Conservation (phyloP, 148 eudicot species). For the Fagopyrum tataricum region DNA sequence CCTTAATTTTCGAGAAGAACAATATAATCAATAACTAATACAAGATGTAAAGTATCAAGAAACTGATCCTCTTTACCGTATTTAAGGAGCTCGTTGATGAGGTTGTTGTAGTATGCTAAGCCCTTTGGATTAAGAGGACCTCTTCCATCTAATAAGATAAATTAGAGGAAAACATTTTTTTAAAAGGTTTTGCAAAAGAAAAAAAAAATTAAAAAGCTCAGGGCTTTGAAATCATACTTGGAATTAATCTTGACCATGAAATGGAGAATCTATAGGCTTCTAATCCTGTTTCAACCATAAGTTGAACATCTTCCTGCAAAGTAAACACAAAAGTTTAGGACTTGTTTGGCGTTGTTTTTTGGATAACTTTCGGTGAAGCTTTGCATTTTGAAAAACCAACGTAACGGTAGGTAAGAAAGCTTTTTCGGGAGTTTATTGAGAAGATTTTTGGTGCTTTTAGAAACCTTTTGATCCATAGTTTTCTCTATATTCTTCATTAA, state of each 20-base stretch:
- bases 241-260: slow-evolving; percentile 52
- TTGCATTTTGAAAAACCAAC: too few relatives aligned
- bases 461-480: too few relatives aligned
- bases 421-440: too few relatives aligned
- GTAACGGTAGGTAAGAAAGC: too few relatives aligned
- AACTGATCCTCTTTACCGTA: slow-evolving; percentile 26
- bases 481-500: too few relatives aligned
- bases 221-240: slow-evolving; percentile 20
- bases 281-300: slow-evolving; percentile 39
- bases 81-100: slow-evolving; percentile 39
- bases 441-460: too few relatives aligned
- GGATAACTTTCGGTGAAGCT: too few relatives aligned
- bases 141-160: slow-evolving; percentile 37
- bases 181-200: neutral
- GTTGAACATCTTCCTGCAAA: slow-evolving; percentile 34
- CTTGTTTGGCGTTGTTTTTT: too few relatives aligned
- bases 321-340: neutral
- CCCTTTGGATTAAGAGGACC: slow-evolving; percentile 38
- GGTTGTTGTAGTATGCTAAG: slow-evolving; percentile 33
- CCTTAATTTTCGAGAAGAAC: slow-evolving; percentile 23
- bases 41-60: neutral
- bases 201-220: neutral
- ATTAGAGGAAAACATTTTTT: too few relatives aligned
- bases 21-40: neutral
- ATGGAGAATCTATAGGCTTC: slow-evolving; percentile 54